Evolutionary conservation across 2,329 filamentous ascomycete species (phyloP).

Genomic region (Beauveria varroae): DNA sequence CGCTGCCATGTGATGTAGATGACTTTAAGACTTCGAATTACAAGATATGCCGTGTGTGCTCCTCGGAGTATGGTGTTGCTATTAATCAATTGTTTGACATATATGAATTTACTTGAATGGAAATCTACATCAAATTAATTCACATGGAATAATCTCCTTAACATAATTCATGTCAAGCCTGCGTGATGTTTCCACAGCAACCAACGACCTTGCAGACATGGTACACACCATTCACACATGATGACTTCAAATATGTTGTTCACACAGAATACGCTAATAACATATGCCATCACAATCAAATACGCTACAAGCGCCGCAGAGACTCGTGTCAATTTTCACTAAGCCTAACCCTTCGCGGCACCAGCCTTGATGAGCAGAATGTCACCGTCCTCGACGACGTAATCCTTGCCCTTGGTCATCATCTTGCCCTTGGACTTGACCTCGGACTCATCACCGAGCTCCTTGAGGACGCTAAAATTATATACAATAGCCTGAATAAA

Average conservation of each 20-base stretch:
- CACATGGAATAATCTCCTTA: not conserved
- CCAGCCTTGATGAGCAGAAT: slow-evolving; percentile 84
- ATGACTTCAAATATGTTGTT: not conserved
- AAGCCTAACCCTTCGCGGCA: slow-evolving; percentile 60
- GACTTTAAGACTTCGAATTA: not conserved
- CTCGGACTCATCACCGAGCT: slow-evolving; percentile 78
- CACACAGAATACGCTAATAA: not conserved
- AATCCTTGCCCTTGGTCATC: slow-evolving; percentile 98
- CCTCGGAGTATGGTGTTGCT: not conserved
- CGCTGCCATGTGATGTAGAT: not conserved
- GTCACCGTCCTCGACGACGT: slow-evolving; percentile 78
- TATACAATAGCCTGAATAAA: slow-evolving; percentile 97
- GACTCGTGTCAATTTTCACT: not conserved
- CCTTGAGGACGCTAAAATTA: slow-evolving; percentile 75
- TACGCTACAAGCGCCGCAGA: slow-evolving; percentile 10
- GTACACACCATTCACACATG: too few species aligned
- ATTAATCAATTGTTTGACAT: not conserved
- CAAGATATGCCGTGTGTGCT: not conserved
- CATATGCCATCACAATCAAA: slow-evolving; percentile 1
- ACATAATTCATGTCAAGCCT: too few species aligned
- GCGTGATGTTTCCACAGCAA: too few species aligned
- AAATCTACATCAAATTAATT: too few species aligned
- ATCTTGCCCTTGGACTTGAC: slow-evolving; percentile 94
- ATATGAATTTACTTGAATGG: not conserved
- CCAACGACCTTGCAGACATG: too few species aligned